Percentiles rank a stretch among this genome's conserved stretches.
Evolutionary conservation across 2,329 filamentous ascomycete species (phyloP).

Genomic region (Plectosphaerella cucumerina): DNA sequence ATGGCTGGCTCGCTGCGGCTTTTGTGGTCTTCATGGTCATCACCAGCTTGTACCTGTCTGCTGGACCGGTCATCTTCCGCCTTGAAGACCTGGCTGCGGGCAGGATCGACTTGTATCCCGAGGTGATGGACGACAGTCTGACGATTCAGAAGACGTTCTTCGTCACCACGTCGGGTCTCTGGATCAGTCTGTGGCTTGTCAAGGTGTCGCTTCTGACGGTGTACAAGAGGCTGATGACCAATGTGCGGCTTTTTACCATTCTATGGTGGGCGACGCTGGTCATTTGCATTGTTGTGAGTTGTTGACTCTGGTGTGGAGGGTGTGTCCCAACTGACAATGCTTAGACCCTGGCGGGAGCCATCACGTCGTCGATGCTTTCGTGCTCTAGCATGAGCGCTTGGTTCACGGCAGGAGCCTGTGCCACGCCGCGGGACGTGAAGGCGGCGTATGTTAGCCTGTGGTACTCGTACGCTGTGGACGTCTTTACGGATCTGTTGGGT

Average conservation of each 20-base stretch:
- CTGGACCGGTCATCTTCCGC: constrained; percentile 8
- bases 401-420: constrained; percentile 10
- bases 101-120: constrained; percentile 4
- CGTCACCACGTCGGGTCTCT: constrained; percentile 8
- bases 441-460: constrained; percentile 11
- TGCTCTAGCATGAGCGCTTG: constrained; percentile 12
- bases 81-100: constrained; percentile 6
- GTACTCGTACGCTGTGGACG: constrained; percentile 11
- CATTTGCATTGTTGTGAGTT: constrained; percentile 8
- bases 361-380: constrained; percentile 11
- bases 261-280: constrained; percentile 10
- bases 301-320: neutral
- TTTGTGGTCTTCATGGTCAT: constrained; percentile 10
- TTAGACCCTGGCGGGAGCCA: constrained; percentile 9
- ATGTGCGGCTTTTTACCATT: constrained; percentile 5
- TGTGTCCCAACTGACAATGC: neutral
- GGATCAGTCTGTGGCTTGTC: constrained; percentile 12
- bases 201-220: constrained; percentile 9
- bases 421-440: constrained; percentile 8
- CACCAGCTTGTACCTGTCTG: constrained; percentile 8
- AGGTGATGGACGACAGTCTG: constrained; percentile 3
- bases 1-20: constrained; percentile 9
- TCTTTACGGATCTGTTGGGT: constrained; percentile 12
- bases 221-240: constrained; percentile 9
- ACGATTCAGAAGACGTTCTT: constrained; percentile 10